Evolutionary conservation across 2,329 filamentous ascomycete species (phyloP).

Genomic region (Tolypocladium inflatum): DNA sequence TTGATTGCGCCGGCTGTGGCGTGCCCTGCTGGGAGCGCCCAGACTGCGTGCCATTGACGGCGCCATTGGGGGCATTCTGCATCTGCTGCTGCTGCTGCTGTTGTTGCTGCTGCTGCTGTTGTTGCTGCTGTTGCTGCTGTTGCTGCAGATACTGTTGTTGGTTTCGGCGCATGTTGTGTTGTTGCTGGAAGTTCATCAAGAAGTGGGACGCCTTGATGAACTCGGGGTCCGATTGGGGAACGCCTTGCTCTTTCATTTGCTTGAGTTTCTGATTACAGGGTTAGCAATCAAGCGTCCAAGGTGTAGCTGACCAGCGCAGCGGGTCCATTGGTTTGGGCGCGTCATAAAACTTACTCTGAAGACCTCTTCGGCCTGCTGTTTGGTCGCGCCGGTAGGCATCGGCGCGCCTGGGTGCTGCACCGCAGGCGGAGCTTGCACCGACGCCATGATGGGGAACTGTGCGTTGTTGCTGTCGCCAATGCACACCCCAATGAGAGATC

Average conservation of each 20-base stretch:
- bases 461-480: constrained; percentile 9
- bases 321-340: background rate
- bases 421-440: constrained; percentile 62
- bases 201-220: constrained; percentile 74
- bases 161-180: constrained; percentile 45
- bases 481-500: constrained; percentile 14
- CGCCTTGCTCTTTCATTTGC: constrained; percentile 78
- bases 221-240: constrained; percentile 75
- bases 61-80: constrained; percentile 47
- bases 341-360: constrained; percentile 43
- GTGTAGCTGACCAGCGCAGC: background rate
- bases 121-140: constrained; percentile 21
- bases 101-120: too few relatives aligned
- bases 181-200: constrained; percentile 60
- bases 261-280: constrained; percentile 60
- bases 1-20: constrained; percentile 19
- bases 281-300: background rate
- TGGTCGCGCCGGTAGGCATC: constrained; percentile 59
- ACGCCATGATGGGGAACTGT: constrained; percentile 55
- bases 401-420: constrained; percentile 56
- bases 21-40: constrained; percentile 28
- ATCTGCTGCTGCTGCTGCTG: constrained; percentile 41
- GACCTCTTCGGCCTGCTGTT: constrained; percentile 69
- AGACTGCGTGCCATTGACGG: constrained; percentile 38
- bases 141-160: constrained; percentile 33